Evolutionary conservation across 208 protist genomes (phyloP).

Genomic region (Crithidia brevicula): DNA sequence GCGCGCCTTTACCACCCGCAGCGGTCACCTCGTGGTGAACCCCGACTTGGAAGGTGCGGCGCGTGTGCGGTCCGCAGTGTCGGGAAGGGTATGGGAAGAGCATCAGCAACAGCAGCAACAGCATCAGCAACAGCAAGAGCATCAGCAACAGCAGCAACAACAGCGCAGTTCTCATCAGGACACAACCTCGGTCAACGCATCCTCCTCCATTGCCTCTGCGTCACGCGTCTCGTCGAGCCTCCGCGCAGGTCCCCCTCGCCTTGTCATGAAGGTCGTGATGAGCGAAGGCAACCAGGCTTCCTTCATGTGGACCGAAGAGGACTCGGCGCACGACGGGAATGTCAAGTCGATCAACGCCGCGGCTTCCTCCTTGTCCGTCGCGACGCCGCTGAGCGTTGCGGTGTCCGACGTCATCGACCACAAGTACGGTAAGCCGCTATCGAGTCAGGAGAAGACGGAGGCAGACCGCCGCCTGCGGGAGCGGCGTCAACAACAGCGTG

Average conservation of each 20-base stretch:
- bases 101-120: slow-evolving; percentile 2
- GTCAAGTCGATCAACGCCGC: neutral
- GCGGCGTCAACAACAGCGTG: slow-evolving; percentile 17
- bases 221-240: neutral
- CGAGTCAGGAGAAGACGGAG: slow-evolving; percentile 31
- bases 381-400: neutral
- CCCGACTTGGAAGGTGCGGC: slow-evolving; percentile 3
- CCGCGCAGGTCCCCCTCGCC: neutral
- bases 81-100: slow-evolving; percentile 31
- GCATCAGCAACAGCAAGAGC: neutral
- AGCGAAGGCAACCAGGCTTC: slow-evolving; percentile 1
- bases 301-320: slow-evolving; percentile 15
- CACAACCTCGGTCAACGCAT: neutral
- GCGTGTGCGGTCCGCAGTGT: slow-evolving; percentile 49
- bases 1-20: slow-evolving; percentile 41
- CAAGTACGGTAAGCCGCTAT: slow-evolving; percentile 48
- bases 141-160: too few species aligned
- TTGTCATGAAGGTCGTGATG: slow-evolving; percentile 18
- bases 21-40: slow-evolving; percentile 47
- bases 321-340: neutral
- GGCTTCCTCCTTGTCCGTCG: neutral
- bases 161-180: neutral
- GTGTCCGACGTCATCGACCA: slow-evolving; percentile 35
- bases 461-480: slow-evolving; percentile 38
- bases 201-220: neutral